Evolutionary conservation across 257 asterid species (phyloP).

Genomic region (Eustoma russellianum): DNA sequence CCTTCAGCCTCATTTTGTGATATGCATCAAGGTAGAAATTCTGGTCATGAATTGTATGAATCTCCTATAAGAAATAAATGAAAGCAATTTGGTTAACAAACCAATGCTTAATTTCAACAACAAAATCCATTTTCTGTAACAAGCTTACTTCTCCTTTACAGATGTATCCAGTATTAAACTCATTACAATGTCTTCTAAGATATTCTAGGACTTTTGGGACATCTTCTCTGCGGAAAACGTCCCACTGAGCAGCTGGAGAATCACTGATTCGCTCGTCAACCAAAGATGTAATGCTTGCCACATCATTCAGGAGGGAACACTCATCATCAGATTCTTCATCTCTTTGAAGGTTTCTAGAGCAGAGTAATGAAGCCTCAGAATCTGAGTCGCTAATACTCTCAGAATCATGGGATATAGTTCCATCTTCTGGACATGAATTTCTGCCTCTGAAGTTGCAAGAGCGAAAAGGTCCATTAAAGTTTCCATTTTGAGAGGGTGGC

Average conservation of each 20-base stretch:
- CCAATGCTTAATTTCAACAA: constrained; percentile 5
- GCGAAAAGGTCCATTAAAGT: constrained; percentile 39
- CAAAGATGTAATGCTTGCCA: constrained; percentile 37
- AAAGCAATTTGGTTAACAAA: not conserved
- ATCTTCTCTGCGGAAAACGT: constrained; percentile 73
- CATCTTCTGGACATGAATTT: constrained; percentile 23
- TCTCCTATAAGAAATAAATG: constrained; percentile 34
- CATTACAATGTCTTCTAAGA: constrained; percentile 60
- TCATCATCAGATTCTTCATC: constrained; percentile 57
- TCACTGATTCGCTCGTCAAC: constrained; percentile 32
- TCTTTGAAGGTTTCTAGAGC: constrained; percentile 58
- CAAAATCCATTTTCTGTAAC: constrained; percentile 1
- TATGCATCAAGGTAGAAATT: constrained; percentile 69
- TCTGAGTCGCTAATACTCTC: constrained; percentile 43
- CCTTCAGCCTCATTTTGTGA: constrained; percentile 86
- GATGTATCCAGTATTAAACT: constrained; percentile 43
- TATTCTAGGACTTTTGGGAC: constrained; percentile 82
- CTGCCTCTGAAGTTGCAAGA: constrained; percentile 37
- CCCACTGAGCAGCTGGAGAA: constrained; percentile 92
- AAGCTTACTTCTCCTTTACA: constrained; percentile 43
- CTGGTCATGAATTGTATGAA: constrained; percentile 88
- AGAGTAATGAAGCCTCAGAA: constrained; percentile 52
- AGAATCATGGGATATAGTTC: constrained; percentile 44
- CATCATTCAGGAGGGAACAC: constrained; percentile 39
- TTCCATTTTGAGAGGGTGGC: constrained; percentile 35